Evolutionary conservation across 73 alveolate species (phyloP).

Genomic region (Paramecium caudatum): DNA sequence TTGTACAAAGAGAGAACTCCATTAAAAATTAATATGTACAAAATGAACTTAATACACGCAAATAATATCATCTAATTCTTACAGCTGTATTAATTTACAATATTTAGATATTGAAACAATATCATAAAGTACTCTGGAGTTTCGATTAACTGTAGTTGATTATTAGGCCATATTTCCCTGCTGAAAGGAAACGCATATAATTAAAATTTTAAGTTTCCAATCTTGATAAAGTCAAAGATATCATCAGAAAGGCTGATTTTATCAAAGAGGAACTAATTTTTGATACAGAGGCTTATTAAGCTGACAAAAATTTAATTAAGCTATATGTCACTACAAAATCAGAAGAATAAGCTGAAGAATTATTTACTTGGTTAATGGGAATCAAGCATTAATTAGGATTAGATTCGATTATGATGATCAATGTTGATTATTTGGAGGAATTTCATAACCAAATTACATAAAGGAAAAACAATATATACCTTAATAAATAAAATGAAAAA

Average conservation of each 20-base stretch:
- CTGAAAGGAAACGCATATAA: slow-evolving; percentile 57
- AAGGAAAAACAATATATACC: no score
- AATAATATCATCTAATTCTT: slow-evolving; percentile 48
- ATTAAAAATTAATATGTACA: slow-evolving; percentile 58
- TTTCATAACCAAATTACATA: slow-evolving; percentile 31
- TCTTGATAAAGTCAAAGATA: slow-evolving; percentile 2
- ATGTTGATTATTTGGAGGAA: slow-evolving; percentile 67
- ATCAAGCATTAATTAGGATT: background rate
- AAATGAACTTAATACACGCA: slow-evolving; percentile 49
- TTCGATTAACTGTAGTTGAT: slow-evolving; percentile 25
- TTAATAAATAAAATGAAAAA: no score
- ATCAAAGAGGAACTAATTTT: background rate
- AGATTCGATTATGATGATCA: slow-evolving; percentile 35
- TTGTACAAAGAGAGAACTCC: slow-evolving; percentile 61
- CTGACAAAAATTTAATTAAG: background rate
- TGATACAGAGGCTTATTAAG: slow-evolving; percentile 27
- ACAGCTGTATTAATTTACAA: slow-evolving; percentile 35
- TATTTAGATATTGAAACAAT: slow-evolving; percentile 36
- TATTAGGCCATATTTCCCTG: slow-evolving; percentile 48
- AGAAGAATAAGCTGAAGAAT: slow-evolving; percentile 15
- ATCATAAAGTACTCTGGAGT: slow-evolving; percentile 32
- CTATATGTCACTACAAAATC: slow-evolving; percentile 31
- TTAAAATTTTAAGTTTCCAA: background rate
- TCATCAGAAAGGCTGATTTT: background rate
- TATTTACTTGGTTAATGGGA: slow-evolving; percentile 13